phyloP scores from a whole-genome alignment of 257 asterid genomes.

The Capsicum baccatum region DNA sequence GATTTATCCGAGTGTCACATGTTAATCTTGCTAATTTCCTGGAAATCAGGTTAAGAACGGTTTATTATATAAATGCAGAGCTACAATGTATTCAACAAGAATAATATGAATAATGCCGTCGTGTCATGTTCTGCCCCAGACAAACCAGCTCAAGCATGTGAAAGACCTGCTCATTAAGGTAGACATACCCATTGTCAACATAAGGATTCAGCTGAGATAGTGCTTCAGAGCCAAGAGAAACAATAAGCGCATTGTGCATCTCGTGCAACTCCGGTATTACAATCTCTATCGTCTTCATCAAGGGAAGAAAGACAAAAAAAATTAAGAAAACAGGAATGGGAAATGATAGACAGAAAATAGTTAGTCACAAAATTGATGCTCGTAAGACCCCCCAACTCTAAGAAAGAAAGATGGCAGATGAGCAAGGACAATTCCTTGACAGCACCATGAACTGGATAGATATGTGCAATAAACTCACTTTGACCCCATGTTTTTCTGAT shows the following conservation, averaged over 20 bases:
- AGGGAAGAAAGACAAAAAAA: not conserved
- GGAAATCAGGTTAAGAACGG: conserved; percentile 31
- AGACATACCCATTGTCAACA: conserved; percentile 80
- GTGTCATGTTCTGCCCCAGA: not conserved
- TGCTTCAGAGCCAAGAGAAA: conserved; percentile 87
- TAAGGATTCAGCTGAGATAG: conserved; percentile 71
- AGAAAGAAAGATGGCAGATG: not conserved
- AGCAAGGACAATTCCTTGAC: conserved; percentile 23
- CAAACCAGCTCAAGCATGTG: conserved; percentile 8
- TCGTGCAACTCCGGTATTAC: conserved; percentile 88
- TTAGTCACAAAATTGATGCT: not conserved
- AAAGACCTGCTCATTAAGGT: conserved; percentile 19
- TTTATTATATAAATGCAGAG: not conserved
- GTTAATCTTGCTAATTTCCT: conserved; percentile 67
- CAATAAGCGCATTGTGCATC: conserved; percentile 88
- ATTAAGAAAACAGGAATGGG: not conserved
- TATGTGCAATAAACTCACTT: conserved; percentile 49
- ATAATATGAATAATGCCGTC: not conserved
- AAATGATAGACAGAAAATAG: not conserved
- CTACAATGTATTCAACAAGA: conserved; percentile 1
- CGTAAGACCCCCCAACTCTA: conserved; percentile 20
- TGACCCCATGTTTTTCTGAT: conserved; percentile 79
- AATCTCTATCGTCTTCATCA: conserved; percentile 77
- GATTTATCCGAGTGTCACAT: conserved; percentile 72
- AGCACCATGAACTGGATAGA: conserved; percentile 16